phyloP scores from a whole-genome alignment of 768 basidiomycete genomes.

The Termitomyces sp. region DNA sequence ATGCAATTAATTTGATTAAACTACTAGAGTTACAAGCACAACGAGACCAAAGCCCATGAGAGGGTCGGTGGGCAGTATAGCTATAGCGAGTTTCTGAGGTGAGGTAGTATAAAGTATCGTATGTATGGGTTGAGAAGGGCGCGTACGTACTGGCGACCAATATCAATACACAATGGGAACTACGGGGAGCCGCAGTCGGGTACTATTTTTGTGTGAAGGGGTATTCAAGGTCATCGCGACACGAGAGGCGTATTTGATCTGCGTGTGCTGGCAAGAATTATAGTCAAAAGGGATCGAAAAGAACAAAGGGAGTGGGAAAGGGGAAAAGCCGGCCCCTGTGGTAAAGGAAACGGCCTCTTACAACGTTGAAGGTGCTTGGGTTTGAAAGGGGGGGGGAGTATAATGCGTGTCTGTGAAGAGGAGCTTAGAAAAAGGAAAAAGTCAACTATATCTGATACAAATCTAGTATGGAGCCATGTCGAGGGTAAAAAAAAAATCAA shows the following conservation, averaged over 20 bases:
- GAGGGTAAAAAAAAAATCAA: background rate
- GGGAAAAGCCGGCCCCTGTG: background rate
- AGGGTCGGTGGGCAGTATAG: background rate
- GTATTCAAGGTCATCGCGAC: slow-evolving; percentile 17
- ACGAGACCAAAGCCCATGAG: background rate
- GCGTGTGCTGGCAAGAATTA: slow-evolving; percentile 12
- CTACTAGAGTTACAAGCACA: slow-evolving; percentile 14
- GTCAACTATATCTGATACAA: slow-evolving; percentile 32
- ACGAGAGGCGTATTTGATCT: slow-evolving; percentile 14
- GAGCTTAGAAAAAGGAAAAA: background rate
- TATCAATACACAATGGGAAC: slow-evolving; percentile 16
- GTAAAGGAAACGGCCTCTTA: background rate
- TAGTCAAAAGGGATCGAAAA: background rate
- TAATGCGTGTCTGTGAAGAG: background rate
- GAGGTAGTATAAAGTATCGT: background rate
- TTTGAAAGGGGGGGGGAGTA: background rate
- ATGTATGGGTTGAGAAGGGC: background rate
- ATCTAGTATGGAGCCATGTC: slow-evolving; percentile 14
- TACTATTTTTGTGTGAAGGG: slow-evolving; percentile 11
- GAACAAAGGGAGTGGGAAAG: background rate
- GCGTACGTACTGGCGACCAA: slow-evolving; percentile 7
- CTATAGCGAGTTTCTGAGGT: background rate
- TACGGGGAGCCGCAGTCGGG: slow-evolving; percentile 1
- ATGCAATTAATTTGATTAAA: slow-evolving; percentile 6
- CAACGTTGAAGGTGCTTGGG: slow-evolving; percentile 1